Base-by-base conservation (phyloP, 2,329 filamentous ascomycete species). In the Leptographium galeiforme region DNA sequence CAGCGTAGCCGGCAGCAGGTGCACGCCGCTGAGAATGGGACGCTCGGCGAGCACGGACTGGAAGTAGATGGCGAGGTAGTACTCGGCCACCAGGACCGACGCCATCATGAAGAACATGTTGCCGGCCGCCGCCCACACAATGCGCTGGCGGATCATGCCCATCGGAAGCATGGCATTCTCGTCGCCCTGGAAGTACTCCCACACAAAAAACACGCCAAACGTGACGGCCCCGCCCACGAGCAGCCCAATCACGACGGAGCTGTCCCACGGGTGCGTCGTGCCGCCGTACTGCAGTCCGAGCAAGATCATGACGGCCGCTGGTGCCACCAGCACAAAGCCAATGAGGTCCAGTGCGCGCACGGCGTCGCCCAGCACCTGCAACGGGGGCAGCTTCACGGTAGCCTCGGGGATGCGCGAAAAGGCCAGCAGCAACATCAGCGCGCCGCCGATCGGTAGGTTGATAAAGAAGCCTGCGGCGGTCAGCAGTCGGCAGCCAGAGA, bases 281-380 rank as follows among this genome's bases (percentile, higher is more conserved):
- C 70, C 63, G 13, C 72, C 73, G 50, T 66, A 73, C 52, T 74
- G 68, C 7, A 75, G 62, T 1, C 70, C 72, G 0, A 75, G 62
- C 16, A 75, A 63, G 11, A 74, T 53, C 68, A 66, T 59, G 58
- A 73, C 57, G 56, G 67, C 55, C 50, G 68, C 62, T 38, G 67
- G 62, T 18, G 71, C 66, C 45, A 78, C 64, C 8, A 74, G 61
- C 2, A 61, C 57, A 51, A 72, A 73, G 41, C 71, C 72, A 1
- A 64, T 14, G 4, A 72, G 62, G 52, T 74, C 71, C n/a, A 74
- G 66, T 18, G 65, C 58, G 16, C 60, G 60, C 38, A 69, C 59
- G 0, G 68, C 52, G 6, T 61, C 55, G 32, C 59, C 58, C 6
- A 68, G 51, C 1, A 64, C 54, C 4, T 56, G 50, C 19, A 61